phyloP scores from a whole-genome alignment of 192 early-diverging fungal species.

The Phycomyces blakesleeanus region DNA sequence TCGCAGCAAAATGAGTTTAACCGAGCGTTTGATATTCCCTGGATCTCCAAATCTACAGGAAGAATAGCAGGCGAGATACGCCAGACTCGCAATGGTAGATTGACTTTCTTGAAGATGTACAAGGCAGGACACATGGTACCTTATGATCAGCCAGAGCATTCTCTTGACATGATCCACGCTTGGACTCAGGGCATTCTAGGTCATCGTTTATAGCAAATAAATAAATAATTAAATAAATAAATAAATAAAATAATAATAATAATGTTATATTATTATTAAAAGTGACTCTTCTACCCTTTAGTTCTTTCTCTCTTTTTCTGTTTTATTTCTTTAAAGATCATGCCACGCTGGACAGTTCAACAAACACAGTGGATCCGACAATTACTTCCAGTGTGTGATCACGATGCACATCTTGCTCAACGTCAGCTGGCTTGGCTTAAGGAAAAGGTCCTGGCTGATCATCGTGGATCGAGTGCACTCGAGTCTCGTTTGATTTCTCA shows the following conservation, averaged over 20 bases:
- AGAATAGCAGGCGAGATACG: constrained; percentile 67
- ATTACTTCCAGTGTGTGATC: constrained; percentile 20
- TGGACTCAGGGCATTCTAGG: no score
- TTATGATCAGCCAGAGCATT: constrained; percentile 81
- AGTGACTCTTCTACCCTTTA: not conserved
- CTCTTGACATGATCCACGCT: constrained; percentile 59
- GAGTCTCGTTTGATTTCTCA: no score
- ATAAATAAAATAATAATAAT: no score
- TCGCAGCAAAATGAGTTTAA: not conserved
- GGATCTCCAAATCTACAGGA: constrained; percentile 30
- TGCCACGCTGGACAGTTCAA: not conserved
- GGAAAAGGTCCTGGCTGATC: constrained; percentile 19
- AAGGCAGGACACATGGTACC: constrained; percentile 91
- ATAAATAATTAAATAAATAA: no score
- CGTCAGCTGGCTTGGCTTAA: constrained; percentile 26
- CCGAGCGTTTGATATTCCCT: not conserved
- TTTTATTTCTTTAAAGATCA: not conserved
- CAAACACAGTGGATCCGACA: constrained; percentile 7
- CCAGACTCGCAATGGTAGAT: constrained; percentile 42
- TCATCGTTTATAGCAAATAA: no score
- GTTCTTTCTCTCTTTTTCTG: not conserved
- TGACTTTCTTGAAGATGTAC: constrained; percentile 83
- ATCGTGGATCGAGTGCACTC: not conserved
- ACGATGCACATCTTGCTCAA: constrained; percentile 12
- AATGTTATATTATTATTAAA: no score